Conservation (phyloP, 2,329 filamentous ascomycete genomes). For the Sphaerulina populicola region DNA sequence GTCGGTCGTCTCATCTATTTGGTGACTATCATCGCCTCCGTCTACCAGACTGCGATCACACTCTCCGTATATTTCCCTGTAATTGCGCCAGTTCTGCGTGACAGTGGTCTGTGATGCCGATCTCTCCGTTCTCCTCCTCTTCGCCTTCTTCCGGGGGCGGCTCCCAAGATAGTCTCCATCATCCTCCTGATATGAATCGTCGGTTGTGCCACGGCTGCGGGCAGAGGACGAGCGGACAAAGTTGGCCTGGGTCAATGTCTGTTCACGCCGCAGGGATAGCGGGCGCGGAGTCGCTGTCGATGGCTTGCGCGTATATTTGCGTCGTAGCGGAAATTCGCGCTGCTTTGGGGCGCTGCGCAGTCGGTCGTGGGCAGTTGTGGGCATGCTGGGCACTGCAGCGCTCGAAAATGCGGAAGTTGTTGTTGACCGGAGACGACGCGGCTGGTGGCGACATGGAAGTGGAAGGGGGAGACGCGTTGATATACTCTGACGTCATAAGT, state of each 20-base stretch:
- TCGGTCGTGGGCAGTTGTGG: slow-evolving; percentile 9
- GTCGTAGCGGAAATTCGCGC: slow-evolving; percentile 6
- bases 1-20: too few species aligned
- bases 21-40: not conserved
- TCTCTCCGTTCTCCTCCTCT: not conserved
- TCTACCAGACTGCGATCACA: not conserved
- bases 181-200: slow-evolving; percentile 4
- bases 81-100: slow-evolving; percentile 13
- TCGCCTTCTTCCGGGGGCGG: slow-evolving; percentile 10
- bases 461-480: too few species aligned
- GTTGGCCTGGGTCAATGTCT: slow-evolving; percentile 22
- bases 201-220: not conserved
- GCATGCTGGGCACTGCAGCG: slow-evolving; percentile 6
- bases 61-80: not conserved
- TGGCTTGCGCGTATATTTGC: slow-evolving; percentile 6
- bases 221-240: slow-evolving; percentile 10
- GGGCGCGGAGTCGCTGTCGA: slow-evolving; percentile 5
- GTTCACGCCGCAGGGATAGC: slow-evolving; percentile 6
- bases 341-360: slow-evolving; percentile 14
- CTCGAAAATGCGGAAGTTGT: not conserved
- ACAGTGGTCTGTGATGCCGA: slow-evolving; percentile 10
- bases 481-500: too few species aligned
- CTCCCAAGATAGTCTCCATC: slow-evolving; percentile 8
- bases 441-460: not conserved
- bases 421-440: not conserved